Conservation (phyloP, 345 rosid genomes). For the Melastoma malabathricum region DNA sequence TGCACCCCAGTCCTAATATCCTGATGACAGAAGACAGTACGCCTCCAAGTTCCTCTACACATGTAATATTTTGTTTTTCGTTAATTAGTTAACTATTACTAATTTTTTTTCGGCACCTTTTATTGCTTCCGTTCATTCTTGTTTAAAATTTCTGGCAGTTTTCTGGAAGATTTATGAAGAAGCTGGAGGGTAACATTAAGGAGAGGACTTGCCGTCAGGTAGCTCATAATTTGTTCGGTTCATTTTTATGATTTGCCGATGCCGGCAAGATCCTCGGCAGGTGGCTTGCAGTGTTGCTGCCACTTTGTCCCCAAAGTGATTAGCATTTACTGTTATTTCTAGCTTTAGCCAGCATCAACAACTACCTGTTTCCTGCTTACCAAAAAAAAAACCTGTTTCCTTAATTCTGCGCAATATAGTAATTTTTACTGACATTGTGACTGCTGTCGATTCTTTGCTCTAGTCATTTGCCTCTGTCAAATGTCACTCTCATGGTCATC, state of each 20-base stretch:
- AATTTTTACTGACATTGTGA: no score
- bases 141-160: conserved; percentile 12
- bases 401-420: no score
- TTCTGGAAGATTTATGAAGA: conserved; percentile 8
- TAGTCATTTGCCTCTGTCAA: no score
- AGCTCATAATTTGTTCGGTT: background rate
- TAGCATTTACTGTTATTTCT: no score
- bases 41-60: conserved; percentile 8
- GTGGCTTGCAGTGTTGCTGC: background rate
- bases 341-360: no score
- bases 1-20: conserved; percentile 15
- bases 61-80: conserved; percentile 14
- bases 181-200: conserved; percentile 4
- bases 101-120: background rate
- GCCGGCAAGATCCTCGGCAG: background rate
- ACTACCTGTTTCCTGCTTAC: no score
- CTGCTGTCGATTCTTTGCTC: no score
- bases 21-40: conserved; percentile 1
- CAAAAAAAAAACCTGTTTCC: no score
- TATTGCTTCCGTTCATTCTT: background rate
- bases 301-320: no score
- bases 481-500: no score
- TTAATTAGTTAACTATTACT: background rate
- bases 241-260: no score
- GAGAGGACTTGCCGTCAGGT: conserved; percentile 6